phyloP scores from a whole-genome alignment of 1,284 basidiomycete genomes.

The Blastosporella zonata region DNA sequence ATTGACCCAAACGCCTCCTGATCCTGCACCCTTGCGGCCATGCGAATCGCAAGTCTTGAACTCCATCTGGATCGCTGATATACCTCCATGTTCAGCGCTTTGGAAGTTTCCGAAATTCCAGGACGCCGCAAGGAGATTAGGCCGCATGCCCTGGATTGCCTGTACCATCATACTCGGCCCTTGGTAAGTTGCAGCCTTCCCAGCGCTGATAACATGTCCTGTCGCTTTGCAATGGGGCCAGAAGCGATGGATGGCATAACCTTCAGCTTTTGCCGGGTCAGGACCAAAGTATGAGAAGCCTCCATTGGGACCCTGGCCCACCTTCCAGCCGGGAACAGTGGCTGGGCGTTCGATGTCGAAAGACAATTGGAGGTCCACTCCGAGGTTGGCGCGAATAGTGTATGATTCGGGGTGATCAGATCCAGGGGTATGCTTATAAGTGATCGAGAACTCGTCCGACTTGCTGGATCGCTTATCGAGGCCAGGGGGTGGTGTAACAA shows the following conservation, averaged over 20 bases:
- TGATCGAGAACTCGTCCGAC: slow-evolving; percentile 86
- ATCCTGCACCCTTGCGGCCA: slow-evolving; percentile 72
- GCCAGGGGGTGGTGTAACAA: slow-evolving; percentile 69
- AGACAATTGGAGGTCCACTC: slow-evolving; percentile 78
- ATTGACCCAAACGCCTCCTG: slow-evolving; percentile 80
- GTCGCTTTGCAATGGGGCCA: slow-evolving; percentile 73
- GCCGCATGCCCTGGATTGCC: slow-evolving; percentile 98
- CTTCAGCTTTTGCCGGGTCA: slow-evolving; percentile 73
- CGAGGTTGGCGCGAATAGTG: slow-evolving; percentile 78
- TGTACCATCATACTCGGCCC: slow-evolving; percentile 93
- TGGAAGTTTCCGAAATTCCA: slow-evolving; percentile 98
- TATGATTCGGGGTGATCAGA: slow-evolving; percentile 75
- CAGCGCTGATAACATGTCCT: slow-evolving; percentile 75
- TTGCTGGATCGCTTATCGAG: slow-evolving; percentile 88
- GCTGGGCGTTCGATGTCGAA: slow-evolving; percentile 73
- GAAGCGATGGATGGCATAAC: slow-evolving; percentile 90
- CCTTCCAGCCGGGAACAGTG: slow-evolving; percentile 84
- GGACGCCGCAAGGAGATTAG: slow-evolving; percentile 86
- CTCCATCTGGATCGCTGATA: slow-evolving; percentile 93
- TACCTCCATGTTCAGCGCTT: slow-evolving; percentile 66
- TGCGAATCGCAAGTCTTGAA: slow-evolving; percentile 83
- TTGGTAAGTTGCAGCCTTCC: slow-evolving; percentile 61
- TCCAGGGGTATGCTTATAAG: slow-evolving; percentile 61
- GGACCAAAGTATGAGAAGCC: slow-evolving; percentile 91
- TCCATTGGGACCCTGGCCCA: slow-evolving; percentile 84